Evolutionary conservation across 768 basidiomycete genomes (phyloP).

Genomic region (Xerocomellus intermedius): DNA sequence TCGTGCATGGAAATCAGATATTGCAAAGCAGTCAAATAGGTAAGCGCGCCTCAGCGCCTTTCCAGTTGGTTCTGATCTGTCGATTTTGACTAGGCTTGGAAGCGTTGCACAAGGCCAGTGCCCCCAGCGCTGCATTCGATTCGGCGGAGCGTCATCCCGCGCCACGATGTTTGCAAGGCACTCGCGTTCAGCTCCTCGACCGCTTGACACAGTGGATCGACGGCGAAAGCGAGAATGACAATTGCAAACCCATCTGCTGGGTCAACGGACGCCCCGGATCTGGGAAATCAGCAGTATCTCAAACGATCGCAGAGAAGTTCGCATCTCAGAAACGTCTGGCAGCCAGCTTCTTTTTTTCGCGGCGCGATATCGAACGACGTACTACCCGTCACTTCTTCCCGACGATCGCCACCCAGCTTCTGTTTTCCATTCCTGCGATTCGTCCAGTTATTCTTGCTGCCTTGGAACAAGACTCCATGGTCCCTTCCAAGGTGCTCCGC

Average conservation of each 20-base stretch:
- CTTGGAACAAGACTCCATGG: slow-evolving; percentile 18
- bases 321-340: slow-evolving; percentile 19
- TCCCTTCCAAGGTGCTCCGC: slow-evolving; percentile 21
- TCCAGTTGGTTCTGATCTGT: neutral
- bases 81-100: neutral
- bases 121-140: slow-evolving; percentile 11
- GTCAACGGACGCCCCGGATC: slow-evolving; percentile 20
- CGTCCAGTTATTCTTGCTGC: slow-evolving; percentile 12
- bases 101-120: slow-evolving; percentile 11
- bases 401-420: slow-evolving; percentile 32
- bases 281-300: slow-evolving; percentile 24
- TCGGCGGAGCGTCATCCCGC: slow-evolving; percentile 10
- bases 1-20: slow-evolving; percentile 19
- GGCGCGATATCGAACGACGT: slow-evolving; percentile 19
- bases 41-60: neutral
- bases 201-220: slow-evolving; percentile 9
- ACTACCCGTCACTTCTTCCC: slow-evolving; percentile 23
- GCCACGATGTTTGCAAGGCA: slow-evolving; percentile 10
- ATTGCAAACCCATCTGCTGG: slow-evolving; percentile 13
- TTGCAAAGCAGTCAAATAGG: slow-evolving; percentile 1
- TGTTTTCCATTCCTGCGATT: slow-evolving; percentile 14
- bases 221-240: neutral
- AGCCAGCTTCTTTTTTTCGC: slow-evolving; percentile 35
- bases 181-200: slow-evolving; percentile 11
- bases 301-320: slow-evolving; percentile 25